Conservation (phyloP, 2,329 filamentous ascomycete genomes). For the Nothomitra cinnamomea region DNA sequence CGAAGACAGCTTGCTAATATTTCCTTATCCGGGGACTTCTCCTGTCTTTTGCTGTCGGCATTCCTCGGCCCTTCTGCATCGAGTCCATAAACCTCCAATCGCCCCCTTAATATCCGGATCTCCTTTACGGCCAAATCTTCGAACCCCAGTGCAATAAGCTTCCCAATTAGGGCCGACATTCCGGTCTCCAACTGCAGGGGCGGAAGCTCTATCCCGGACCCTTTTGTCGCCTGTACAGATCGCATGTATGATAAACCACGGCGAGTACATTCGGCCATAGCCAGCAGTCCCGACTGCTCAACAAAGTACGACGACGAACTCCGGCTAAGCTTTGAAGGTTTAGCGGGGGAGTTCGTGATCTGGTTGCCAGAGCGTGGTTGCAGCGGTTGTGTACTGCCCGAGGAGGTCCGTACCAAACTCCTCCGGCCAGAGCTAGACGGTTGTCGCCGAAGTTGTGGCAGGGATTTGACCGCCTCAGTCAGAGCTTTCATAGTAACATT, state of each 20-base stretch:
- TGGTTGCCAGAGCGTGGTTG: conserved; percentile 45
- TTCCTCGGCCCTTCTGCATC: conserved; percentile 19
- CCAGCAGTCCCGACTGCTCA: conserved; percentile 29
- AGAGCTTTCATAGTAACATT: conserved; percentile 54
- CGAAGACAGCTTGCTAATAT: conserved; percentile 44
- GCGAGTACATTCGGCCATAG: conserved; percentile 51
- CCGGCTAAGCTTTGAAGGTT: conserved; percentile 14
- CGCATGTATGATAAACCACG: conserved; percentile 49
- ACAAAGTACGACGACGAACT: conserved; percentile 22
- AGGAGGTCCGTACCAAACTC: conserved; percentile 35
- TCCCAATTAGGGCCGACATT: conserved; percentile 51
- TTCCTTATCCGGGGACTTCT: conserved; percentile 20
- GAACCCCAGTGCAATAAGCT: conserved; percentile 45
- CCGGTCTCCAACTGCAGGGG: conserved; percentile 55
- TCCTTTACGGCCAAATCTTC: conserved; percentile 55
- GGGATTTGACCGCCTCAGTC: conserved; percentile 43
- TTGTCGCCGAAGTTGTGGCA: conserved; percentile 11
- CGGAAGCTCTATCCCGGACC: conserved; percentile 36
- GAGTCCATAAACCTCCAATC: conserved; percentile 30
- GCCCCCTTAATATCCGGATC: conserved; percentile 45
- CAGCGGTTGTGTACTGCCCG: conserved; percentile 42
- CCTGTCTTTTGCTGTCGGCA: conserved; percentile 16
- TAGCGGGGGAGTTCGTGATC: conserved; percentile 35
- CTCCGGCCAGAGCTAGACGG: conserved; percentile 17
- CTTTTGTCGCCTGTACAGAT: conserved; percentile 32